phyloP scores from a whole-genome alignment of 805 yeast genomes.

The Vanderwaltozyma verrucispora region DNA sequence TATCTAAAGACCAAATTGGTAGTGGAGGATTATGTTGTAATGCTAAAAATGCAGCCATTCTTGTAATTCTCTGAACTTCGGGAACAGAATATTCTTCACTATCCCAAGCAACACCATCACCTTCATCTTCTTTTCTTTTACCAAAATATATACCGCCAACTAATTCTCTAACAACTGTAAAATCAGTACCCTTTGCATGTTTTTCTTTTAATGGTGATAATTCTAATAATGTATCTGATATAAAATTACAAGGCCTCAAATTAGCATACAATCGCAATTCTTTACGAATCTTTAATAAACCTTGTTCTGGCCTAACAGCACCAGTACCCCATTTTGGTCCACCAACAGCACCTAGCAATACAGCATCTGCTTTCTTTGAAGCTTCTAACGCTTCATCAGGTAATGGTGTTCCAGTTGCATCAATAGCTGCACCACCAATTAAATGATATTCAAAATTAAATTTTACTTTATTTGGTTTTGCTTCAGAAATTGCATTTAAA shows the following conservation, averaged over 20 bases:
- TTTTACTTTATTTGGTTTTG: slow-evolving; percentile 38
- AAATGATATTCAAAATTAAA: slow-evolving; percentile 76
- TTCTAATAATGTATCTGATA: slow-evolving; percentile 69
- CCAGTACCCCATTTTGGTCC: slow-evolving; percentile 99
- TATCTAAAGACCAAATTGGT: slow-evolving; percentile 93
- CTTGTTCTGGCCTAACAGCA: slow-evolving; percentile 93
- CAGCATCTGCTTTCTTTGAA: slow-evolving; percentile 83
- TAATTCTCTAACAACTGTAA: slow-evolving; percentile 88
- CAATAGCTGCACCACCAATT: slow-evolving; percentile 98
- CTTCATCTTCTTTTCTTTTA: slow-evolving; percentile 85
- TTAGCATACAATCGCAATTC: slow-evolving; percentile 92
- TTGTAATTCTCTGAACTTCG: slow-evolving; percentile 89
- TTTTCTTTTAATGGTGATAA: slow-evolving; percentile 83
- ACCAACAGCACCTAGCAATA: slow-evolving; percentile 96
- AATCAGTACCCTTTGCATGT: slow-evolving; percentile 81
- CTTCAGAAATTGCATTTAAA: slow-evolving; percentile 62
- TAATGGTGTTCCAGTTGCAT: slow-evolving; percentile 88
- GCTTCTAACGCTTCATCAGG: slow-evolving; percentile 78
- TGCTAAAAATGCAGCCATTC: slow-evolving; percentile 98
- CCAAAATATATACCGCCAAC: slow-evolving; percentile 99
- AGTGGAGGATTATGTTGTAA: slow-evolving; percentile 87
- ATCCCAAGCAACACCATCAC: slow-evolving; percentile 81
- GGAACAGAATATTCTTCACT: slow-evolving; percentile 86
- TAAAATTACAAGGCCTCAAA: slow-evolving; percentile 93
- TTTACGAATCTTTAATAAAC: slow-evolving; percentile 86